Conservation (phyloP, 352 stramenopile species). For the Chrysophaeum taylorii region DNA sequence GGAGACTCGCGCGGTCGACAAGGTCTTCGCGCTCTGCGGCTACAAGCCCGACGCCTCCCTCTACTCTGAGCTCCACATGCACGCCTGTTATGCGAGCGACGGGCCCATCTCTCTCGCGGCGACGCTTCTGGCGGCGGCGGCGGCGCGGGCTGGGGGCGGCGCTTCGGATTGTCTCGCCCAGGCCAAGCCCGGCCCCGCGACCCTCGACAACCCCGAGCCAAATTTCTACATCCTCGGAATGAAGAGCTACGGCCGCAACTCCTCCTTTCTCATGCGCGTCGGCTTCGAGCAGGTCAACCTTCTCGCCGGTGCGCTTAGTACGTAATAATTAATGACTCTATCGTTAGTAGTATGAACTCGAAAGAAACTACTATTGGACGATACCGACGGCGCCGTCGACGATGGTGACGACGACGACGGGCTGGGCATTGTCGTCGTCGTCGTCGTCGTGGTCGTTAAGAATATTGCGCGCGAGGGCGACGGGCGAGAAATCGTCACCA, state of each 20-base stretch:
- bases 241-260: slow-evolving; percentile 20
- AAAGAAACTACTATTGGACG: no score
- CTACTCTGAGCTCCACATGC: slow-evolving; percentile 17
- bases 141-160: no score
- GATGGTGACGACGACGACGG: neutral
- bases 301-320: no score
- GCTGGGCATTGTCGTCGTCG: no score
- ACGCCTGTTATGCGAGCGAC: slow-evolving; percentile 18
- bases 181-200: slow-evolving; percentile 1
- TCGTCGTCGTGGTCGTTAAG: no score
- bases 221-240: slow-evolving; percentile 19
- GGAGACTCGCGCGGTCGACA: neutral
- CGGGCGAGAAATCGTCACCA: no score
- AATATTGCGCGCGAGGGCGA: no score
- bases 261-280: slow-evolving; percentile 17
- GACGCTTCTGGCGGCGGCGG: neutral
- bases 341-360: no score
- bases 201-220: slow-evolving; percentile 18
- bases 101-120: slow-evolving; percentile 22
- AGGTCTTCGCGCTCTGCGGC: neutral
- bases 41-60: slow-evolving; percentile 6
- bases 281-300: slow-evolving; percentile 18
- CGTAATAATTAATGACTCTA: no score
- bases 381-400: no score
- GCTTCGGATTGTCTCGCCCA: slow-evolving; percentile 16